Base-by-base conservation (phyloP, 2,329 filamentous ascomycete species). In the Thyridium curvatum region DNA sequence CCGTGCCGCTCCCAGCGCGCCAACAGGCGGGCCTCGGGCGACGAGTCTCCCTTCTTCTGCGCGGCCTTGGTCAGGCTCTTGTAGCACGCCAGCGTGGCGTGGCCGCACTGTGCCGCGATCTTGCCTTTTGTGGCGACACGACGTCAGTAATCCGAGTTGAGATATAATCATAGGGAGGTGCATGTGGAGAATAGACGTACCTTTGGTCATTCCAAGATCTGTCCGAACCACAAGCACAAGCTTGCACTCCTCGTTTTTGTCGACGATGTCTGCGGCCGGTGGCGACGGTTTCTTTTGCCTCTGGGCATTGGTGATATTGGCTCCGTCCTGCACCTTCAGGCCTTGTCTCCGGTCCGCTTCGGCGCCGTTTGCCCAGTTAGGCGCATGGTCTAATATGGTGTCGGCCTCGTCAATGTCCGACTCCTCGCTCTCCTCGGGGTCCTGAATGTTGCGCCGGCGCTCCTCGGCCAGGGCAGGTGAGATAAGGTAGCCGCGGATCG, bases 41-140 rank as follows among this genome's bases (percentile, higher is more conserved):
- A 71, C 21, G 21, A 26, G 21, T 26, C 21, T 30, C 68, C 61
- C 31, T 74, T 65, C 38, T 66, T 61, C 3, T 69, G 61, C n/a
- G 77, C 67, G 39, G 67, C 62, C 33, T 69, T 64, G 41, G 79
- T 65, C 47, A 94, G 79, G 42, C 81, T 69, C 68, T 96, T 97
- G 79, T 95, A 98, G 76, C 91, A 97, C 40, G 91, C 90, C 41
- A 98, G 81, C 3, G 91, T 95, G n/a, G 93, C 93, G 64, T 97
- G 93, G 36, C 84, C 86, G 65, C 86, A 91, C 65, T 97, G 93
- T 8, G 93, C 93, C 41, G 88, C 93, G 54, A 97, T 96, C 73
- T 98, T 98, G 54, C 91, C 91, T 95, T 47, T 34, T 35, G 17
- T n/a, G 13, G 18, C 38, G 18, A 34, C 12, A 18, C n/a, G 6